Evolutionary conservation across 2,329 filamentous ascomycete genomes (phyloP).

Genomic region (Periconia digitata): DNA sequence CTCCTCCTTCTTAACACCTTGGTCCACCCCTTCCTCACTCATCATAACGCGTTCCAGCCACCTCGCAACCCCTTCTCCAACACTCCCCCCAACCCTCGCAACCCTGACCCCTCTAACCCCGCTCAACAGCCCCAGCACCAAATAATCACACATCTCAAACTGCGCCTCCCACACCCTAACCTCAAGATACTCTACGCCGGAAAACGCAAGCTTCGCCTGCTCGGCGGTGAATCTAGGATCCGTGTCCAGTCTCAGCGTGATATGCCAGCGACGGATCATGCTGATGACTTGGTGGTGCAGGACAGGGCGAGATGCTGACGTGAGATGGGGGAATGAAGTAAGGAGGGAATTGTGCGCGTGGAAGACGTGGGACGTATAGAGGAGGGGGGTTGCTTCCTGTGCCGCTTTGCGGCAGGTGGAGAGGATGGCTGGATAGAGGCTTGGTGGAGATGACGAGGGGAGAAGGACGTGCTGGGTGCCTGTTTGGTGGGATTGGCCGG

Average conservation of each 20-base stretch:
- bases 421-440: conserved; percentile 45
- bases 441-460: conserved; percentile 10
- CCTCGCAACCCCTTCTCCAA: conserved; percentile 45
- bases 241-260: conserved; percentile 52
- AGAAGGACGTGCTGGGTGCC: conserved; percentile 12
- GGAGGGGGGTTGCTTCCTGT: conserved; percentile 46
- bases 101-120: conserved; percentile 49
- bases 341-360: conserved; percentile 53
- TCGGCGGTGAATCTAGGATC: conserved; percentile 49
- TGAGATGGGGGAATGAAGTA: conserved; percentile 47
- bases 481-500: conserved; percentile 4
- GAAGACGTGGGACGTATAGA: conserved; percentile 55
- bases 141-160: conserved; percentile 43
- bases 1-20: not conserved
- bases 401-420: conserved; percentile 45
- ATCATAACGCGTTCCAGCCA: conserved; percentile 52
- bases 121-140: conserved; percentile 48
- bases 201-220: conserved; percentile 48
- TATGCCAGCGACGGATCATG: conserved; percentile 48
- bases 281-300: conserved; percentile 28
- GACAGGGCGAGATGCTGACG: conserved; percentile 39
- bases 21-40: conserved; percentile 14
- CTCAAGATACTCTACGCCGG: conserved; percentile 49
- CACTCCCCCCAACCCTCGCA: conserved; percentile 47
- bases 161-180: conserved; percentile 52